Percentiles rank a stretch among this genome's conserved stretches.
Conservation (phyloP, 495 filamentous ascomycete genomes). For the Symbiotaphrina buchneri region DNA sequence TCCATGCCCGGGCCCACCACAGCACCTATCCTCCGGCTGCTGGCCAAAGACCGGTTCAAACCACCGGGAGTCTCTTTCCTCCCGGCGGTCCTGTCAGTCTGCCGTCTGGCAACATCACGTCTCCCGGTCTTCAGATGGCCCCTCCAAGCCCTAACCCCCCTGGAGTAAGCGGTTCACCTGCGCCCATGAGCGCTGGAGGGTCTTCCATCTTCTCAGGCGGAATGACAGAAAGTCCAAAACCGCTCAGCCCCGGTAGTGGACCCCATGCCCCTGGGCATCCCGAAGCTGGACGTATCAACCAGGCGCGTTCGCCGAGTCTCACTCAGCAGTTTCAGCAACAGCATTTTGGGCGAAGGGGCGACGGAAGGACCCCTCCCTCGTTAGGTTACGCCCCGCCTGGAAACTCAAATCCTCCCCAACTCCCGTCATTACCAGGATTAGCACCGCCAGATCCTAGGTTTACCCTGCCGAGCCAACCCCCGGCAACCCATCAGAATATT, state of each 20-base stretch:
- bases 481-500: conserved; percentile 2
- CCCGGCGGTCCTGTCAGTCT: conserved; percentile 27
- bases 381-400: conserved; percentile 13
- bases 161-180: conserved; percentile 18
- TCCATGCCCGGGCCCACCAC: conserved; percentile 29
- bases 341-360: conserved; percentile 32
- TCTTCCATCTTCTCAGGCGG: conserved; percentile 40
- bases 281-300: conserved; percentile 24
- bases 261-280: conserved; percentile 31
- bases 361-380: conserved; percentile 14
- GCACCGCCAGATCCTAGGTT: conserved; percentile 20
- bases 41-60: conserved; percentile 29
- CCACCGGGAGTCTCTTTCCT: conserved; percentile 29
- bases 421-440: conserved; percentile 25
- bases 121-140: not conserved
- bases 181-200: conserved; percentile 22
- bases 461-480: conserved; percentile 17
- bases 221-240: conserved; percentile 75
- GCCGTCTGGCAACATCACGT: conserved; percentile 19
- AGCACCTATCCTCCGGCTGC: conserved; percentile 63
- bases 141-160: not conserved
- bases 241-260: conserved; percentile 54
- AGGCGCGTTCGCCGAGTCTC: conserved; percentile 47
- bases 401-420: conserved; percentile 19
- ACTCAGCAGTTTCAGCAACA: conserved; percentile 44